phyloP scores from a whole-genome alignment of 2,329 filamentous ascomycete genomes.

The Calonectria hongkongensis region DNA sequence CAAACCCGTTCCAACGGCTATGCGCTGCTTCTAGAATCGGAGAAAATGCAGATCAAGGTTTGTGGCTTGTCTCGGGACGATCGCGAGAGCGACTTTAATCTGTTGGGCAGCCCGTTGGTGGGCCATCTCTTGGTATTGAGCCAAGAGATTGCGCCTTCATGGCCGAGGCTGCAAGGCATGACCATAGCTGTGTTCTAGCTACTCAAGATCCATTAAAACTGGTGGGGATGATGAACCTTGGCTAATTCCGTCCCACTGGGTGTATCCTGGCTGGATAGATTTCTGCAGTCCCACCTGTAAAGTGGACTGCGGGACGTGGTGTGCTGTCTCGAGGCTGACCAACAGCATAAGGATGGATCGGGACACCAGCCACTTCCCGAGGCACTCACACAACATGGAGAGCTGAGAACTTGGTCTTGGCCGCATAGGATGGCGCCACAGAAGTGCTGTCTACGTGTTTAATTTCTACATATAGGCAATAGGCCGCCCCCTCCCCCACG shows the following conservation, averaged over 20 bases:
- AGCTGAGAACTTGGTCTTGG: background rate
- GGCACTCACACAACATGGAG: background rate
- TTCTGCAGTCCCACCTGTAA: conserved; percentile 13
- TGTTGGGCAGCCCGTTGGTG: background rate
- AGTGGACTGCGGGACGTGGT: background rate
- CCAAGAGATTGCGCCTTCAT: conserved; percentile 20
- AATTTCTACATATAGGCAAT: background rate
- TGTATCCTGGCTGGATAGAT: background rate
- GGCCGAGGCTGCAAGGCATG: conserved; percentile 2
- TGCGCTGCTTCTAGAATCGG: conserved; percentile 33
- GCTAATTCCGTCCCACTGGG: conserved; percentile 1
- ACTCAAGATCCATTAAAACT: conserved; percentile 24
- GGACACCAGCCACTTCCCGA: background rate
- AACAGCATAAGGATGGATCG: background rate
- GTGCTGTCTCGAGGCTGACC: background rate
- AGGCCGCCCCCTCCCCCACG: background rate
- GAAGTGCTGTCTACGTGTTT: background rate
- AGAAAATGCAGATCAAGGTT: conserved; percentile 25
- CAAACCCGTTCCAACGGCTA: conserved; percentile 10
- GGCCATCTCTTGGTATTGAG: background rate
- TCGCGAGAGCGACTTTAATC: conserved; percentile 25
- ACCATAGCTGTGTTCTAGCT: background rate
- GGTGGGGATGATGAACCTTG: conserved; percentile 4
- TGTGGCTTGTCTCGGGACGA: conserved; percentile 33
- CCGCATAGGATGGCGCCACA: background rate